phyloP scores from a whole-genome alignment of 257 asterid genomes.

The Solanum rostratum region DNA sequence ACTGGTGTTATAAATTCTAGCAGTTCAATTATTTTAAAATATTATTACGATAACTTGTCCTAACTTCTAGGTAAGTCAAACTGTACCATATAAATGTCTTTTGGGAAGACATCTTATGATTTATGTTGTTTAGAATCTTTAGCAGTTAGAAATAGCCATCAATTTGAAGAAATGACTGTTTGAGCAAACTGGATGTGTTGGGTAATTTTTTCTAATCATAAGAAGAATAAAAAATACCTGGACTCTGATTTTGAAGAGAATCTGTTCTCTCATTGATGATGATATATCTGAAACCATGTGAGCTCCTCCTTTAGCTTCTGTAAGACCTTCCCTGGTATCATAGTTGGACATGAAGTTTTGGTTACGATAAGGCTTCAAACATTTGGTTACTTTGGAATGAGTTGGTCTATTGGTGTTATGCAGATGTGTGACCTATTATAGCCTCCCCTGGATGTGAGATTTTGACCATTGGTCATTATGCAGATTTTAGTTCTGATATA shows the following conservation, averaged over 20 bases:
- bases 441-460: neutral
- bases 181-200: neutral
- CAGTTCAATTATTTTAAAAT: neutral
- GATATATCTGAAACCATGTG: neutral
- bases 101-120: neutral
- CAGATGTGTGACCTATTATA: neutral
- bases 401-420: neutral
- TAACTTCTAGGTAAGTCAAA: neutral
- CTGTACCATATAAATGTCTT: neutral
- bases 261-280: neutral
- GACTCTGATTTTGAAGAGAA: neutral
- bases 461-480: neutral
- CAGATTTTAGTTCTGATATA: neutral
- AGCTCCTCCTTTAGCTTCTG: neutral
- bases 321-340: neutral
- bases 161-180: neutral
- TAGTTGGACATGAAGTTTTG: neutral
- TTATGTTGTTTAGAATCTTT: neutral
- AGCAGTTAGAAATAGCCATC: neutral
- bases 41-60: neutral
- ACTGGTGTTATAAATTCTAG: neutral
- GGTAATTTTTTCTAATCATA: neutral
- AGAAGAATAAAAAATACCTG: neutral
- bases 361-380: neutral
- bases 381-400: neutral